A percentile compares a stretch with the other conserved stretches of the same genome.
These are phyloP conservation scores for Yamadazyma kanchanaburiensis DNA, from an alignment of 1,139 yeast genomes.

Conservation along the genomic window DNA sequence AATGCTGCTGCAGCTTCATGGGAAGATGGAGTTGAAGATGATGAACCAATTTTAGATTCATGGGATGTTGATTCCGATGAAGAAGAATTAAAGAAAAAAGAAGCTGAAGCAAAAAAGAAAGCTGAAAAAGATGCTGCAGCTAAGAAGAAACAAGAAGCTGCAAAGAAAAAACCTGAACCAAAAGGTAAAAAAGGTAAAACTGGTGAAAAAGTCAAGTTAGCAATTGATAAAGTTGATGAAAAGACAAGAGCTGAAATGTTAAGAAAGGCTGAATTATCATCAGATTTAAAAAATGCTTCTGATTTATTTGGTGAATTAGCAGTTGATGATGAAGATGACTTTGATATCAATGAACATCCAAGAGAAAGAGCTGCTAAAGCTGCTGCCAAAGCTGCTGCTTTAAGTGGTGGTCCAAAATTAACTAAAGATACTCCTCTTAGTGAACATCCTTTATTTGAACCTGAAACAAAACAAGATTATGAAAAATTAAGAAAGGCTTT, in stretches of 20 bases:
- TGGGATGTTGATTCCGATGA: slow-evolving; percentile 83
- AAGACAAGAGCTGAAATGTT: slow-evolving; percentile 68
- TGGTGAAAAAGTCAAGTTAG: slow-evolving; percentile 32
- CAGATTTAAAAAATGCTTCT: slow-evolving; percentile 91
- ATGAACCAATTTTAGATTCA: slow-evolving; percentile 66
- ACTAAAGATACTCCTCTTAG: slow-evolving; percentile 69
- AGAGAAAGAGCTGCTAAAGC: slow-evolving; percentile 58
- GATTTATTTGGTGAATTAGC: slow-evolving; percentile 85
- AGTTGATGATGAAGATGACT: slow-evolving; percentile 47
- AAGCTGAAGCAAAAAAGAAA: slow-evolving; percentile 43
- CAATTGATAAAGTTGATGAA: slow-evolving; percentile 63
- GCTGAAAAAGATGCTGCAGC: slow-evolving; percentile 36
- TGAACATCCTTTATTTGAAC: slow-evolving; percentile 75
- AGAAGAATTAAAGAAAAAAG: slow-evolving; percentile 42
- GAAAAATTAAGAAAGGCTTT: slow-evolving; percentile 82
- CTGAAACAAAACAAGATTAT: slow-evolving; percentile 75
- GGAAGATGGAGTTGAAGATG: slow-evolving; percentile 84
- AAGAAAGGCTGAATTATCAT: slow-evolving; percentile 73
- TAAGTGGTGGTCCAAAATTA: slow-evolving; percentile 27
- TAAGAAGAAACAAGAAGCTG: slow-evolving; percentile 38
- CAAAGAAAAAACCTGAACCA: slow-evolving; percentile 41
- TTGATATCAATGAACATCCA: slow-evolving; percentile 52
- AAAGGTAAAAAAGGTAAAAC: slow-evolving; percentile 32
- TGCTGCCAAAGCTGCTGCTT: slow-evolving; percentile 50
- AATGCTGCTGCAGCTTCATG: slow-evolving; percentile 45